Conservation (phyloP, 192 early-diverging fungal genomes). For the Glomus cerebriforme region DNA sequence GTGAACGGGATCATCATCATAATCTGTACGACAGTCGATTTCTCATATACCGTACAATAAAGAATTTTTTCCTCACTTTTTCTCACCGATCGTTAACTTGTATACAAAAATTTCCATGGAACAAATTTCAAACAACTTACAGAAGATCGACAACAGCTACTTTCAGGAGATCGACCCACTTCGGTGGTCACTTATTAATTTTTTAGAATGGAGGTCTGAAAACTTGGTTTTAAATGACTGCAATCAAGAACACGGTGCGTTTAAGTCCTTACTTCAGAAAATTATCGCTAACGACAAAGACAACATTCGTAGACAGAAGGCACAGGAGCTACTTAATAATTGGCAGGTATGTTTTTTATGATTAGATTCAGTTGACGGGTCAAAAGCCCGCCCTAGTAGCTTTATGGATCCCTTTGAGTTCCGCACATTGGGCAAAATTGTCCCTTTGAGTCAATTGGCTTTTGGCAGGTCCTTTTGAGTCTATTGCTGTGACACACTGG, state of each 20-base stretch:
- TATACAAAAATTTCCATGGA: no score
- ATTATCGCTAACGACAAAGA: background rate
- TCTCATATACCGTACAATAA: no score
- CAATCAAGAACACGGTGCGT: constrained; percentile 2
- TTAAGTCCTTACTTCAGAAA: background rate
- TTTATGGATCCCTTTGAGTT: constrained; percentile 16
- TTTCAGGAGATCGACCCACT: background rate
- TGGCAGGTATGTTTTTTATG: background rate
- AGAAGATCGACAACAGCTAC: no score
- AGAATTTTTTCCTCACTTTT: no score
- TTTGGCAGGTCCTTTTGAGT: constrained; percentile 5
- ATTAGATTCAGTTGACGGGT: background rate
- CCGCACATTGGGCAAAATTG: constrained; percentile 7
- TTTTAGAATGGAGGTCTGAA: constrained; percentile 3
- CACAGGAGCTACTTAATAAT: background rate
- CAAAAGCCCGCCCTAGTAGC: background rate
- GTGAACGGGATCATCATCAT: no score
- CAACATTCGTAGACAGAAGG: background rate
- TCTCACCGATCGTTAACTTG: no score
- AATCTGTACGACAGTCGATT: no score
- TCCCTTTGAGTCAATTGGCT: constrained; percentile 1
- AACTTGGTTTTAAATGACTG: background rate
- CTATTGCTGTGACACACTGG: constrained; percentile 19
- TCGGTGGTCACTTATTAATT: constrained; percentile 8
- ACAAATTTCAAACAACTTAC: no score